Evolutionary conservation across 2,329 filamentous ascomycete species (phyloP), one percentile per base, ranked within the genome.

Genomic region (Fusarium tanahbumbuense): DNA sequence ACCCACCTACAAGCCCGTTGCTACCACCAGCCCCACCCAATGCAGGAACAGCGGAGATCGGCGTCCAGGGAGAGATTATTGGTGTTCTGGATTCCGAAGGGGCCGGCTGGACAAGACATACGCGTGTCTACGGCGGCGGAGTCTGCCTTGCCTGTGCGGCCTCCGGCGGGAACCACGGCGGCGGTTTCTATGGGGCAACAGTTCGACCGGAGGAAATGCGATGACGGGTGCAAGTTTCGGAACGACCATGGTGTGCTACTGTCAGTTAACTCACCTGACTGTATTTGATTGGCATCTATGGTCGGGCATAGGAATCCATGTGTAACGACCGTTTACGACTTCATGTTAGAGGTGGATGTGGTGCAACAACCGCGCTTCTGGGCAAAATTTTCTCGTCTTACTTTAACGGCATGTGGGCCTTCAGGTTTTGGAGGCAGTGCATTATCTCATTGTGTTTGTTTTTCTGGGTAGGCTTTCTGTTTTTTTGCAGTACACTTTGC

Each of bases 111-210:
- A 85, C 82, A 71, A 83, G 86, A 40, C 87, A 89, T 75, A 89
- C 87, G 18, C 83, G 86, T 27, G 87, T 89, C 27, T 89, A 88
- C 67, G 86, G 86, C 28, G 87, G 87, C 62, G 86, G 87, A 8
- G 82, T 85, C 5, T 89, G 87, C 67, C 80, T 88, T 41, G 86
- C 86, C 2, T 89, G 87, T 68, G 78, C 84, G 41, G 85, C 84
- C 11, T 82, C 84, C 12, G 83, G 82, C 9, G 79, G 78, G 32
- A 76, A 79, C n/a, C 78, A 82, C 27, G 80, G 79, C 13, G 83
- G 80, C 20, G 83, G 84, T 10, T 87, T 86, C 75, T 88, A 88
- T 67, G 87, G 86, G 28, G 82, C 83, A 42, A 86, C 82, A 28
- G 86, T 88, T 27, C 83, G 84, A 18, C 81, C 85, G 22, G 83